Conservation (phyloP, 2,329 filamentous ascomycete species). For the Claviceps quebecensis region DNA sequence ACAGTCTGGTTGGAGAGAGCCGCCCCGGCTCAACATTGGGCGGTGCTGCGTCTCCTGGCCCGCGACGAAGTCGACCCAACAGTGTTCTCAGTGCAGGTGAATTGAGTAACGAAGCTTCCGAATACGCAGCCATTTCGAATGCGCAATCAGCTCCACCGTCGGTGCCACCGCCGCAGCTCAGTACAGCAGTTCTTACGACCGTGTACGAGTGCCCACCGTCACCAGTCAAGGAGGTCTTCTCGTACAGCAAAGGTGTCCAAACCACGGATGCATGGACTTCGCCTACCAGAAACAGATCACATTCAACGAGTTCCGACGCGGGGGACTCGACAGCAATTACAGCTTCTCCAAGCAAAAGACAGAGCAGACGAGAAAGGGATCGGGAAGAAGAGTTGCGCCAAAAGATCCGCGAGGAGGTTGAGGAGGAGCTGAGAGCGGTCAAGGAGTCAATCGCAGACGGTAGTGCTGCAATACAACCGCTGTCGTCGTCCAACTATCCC, state of each 20-base stretch:
- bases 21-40: slow-evolving; percentile 53
- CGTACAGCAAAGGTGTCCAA: slow-evolving; percentile 94
- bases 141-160: slow-evolving; percentile 18
- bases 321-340: slow-evolving; percentile 42
- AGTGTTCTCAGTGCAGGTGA: slow-evolving; percentile 75
- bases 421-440: slow-evolving; percentile 73
- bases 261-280: slow-evolving; percentile 63
- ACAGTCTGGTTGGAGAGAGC: slow-evolving; percentile 67
- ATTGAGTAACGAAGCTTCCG: slow-evolving; percentile 60
- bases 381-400: slow-evolving; percentile 80
- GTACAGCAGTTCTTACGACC: slow-evolving; percentile 58
- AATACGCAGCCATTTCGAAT: slow-evolving; percentile 36
- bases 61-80: slow-evolving; percentile 63
- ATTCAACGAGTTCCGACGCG: slow-evolving; percentile 38
- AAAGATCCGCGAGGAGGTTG: slow-evolving; percentile 75
- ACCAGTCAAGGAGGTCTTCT: slow-evolving; percentile 70
- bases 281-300: slow-evolving; percentile 31
- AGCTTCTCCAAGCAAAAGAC: slow-evolving; percentile 53
- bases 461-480: slow-evolving; percentile 11
- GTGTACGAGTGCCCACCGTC: slow-evolving; percentile 70
- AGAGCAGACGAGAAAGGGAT: slow-evolving; percentile 67
- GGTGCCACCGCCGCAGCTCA: slow-evolving; percentile 36
- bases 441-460: slow-evolving; percentile 43
- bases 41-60: slow-evolving; percentile 50
- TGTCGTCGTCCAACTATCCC: slow-evolving; percentile 47